Percentiles rank a stretch among this genome's conserved stretches.
phyloP scores from a whole-genome alignment of 2,329 filamentous ascomycete genomes.

The Apiospora rasikravindrae region DNA sequence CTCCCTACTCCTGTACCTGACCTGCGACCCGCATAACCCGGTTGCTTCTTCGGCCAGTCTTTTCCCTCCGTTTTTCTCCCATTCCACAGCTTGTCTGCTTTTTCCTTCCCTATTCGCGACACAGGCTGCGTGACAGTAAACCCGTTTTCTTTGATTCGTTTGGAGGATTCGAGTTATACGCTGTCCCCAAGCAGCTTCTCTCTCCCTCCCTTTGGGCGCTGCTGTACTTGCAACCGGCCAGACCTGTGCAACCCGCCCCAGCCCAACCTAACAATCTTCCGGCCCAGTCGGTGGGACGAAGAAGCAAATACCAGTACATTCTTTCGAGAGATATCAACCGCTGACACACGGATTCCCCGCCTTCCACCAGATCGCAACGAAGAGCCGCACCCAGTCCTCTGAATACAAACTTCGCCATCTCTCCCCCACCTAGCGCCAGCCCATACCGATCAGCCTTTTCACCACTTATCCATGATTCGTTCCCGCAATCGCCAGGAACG shows the following conservation, averaged over 20 bases:
- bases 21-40: slow-evolving; percentile 17
- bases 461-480: slow-evolving; percentile 35
- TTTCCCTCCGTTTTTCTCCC: slow-evolving; percentile 11
- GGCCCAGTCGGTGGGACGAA: neutral
- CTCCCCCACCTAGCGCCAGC: slow-evolving; percentile 49
- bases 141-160: neutral
- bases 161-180: neutral
- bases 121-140: slow-evolving; percentile 1
- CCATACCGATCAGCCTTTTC: slow-evolving; percentile 44
- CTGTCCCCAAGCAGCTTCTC: neutral
- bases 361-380: slow-evolving; percentile 6
- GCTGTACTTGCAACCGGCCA: slow-evolving; percentile 14
- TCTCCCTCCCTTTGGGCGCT: neutral
- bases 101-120: neutral
- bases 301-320: neutral
- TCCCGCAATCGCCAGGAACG: slow-evolving; percentile 33
- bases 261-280: slow-evolving; percentile 10
- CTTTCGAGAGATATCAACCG: neutral
- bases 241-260: slow-evolving; percentile 15
- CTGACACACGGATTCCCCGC: slow-evolving; percentile 11
- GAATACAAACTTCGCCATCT: slow-evolving; percentile 48
- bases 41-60: slow-evolving; percentile 15
- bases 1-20: neutral
- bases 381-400: slow-evolving; percentile 57
- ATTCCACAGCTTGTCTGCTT: slow-evolving; percentile 3